Conservation (phyloP, 2,329 filamentous ascomycete genomes). For the Colletotrichum siamense region DNA sequence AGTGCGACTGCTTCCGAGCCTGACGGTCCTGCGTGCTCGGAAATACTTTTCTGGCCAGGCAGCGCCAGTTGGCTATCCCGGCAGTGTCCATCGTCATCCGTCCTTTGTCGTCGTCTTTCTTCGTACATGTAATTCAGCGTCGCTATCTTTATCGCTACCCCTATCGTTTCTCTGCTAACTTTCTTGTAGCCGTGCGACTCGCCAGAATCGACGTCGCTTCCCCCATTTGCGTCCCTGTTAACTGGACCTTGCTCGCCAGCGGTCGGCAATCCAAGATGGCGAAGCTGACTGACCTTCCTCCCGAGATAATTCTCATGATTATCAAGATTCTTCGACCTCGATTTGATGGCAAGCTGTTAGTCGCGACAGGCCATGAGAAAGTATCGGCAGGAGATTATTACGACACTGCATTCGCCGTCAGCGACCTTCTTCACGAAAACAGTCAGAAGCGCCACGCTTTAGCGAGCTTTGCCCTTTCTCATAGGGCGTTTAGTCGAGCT, state of each 20-base stretch:
- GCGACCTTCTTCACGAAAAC: background rate
- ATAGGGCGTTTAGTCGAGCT: background rate
- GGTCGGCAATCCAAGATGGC: background rate
- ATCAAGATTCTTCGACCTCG: background rate
- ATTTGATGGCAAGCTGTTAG: background rate
- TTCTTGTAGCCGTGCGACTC: background rate
- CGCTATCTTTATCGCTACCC: too few species aligned
- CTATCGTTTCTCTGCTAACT: background rate
- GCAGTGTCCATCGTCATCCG: background rate
- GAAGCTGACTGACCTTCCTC: background rate
- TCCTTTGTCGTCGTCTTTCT: background rate
- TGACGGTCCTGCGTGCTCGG: background rate
- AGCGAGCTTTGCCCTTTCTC: background rate
- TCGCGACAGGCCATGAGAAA: fast-evolving
- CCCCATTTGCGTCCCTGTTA: background rate
- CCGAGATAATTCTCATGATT: background rate
- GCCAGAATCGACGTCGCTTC: background rate
- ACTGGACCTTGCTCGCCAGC: background rate
- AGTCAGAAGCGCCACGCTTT: background rate
- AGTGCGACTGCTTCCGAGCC: background rate
- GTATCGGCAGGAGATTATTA: background rate
- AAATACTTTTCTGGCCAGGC: fast-evolving
- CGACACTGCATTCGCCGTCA: background rate
- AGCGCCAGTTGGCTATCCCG: too few species aligned
- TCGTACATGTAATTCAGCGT: too few species aligned